These are phyloP conservation scores for Thuja plicata DNA, from an alignment of 83 land plant species.

Conservation along the genomic window DNA sequence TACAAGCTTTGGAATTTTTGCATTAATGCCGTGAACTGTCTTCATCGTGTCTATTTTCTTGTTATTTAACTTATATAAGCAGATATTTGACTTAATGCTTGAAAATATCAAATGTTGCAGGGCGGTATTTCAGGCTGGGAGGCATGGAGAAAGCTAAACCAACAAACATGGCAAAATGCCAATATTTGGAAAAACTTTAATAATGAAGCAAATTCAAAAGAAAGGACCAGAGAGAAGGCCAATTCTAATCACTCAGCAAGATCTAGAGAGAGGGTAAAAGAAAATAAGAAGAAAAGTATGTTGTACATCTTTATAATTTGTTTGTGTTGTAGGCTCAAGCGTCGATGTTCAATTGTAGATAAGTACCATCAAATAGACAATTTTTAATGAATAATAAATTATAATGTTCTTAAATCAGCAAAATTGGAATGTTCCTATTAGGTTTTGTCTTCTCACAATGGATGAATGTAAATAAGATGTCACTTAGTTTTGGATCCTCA, in stretches of 20 bases:
- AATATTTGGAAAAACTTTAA: not conserved
- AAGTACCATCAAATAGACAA: not conserved
- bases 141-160: constrained; percentile 4
- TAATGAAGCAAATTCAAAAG: not conserved
- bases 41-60: not conserved
- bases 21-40: not conserved
- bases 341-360: not conserved
- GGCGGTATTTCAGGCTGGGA: not conserved
- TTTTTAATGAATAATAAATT: not conserved
- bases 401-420: not conserved
- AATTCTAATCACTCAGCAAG: not conserved
- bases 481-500: not conserved
- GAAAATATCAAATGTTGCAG: not conserved
- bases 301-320: not conserved
- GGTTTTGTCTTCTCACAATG: not conserved
- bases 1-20: not conserved
- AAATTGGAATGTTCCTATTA: not conserved
- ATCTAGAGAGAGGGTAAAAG: constrained; percentile 9
- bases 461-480: not conserved
- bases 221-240: not conserved
- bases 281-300: not conserved
- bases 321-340: not conserved
- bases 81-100: not conserved
- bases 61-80: not conserved
- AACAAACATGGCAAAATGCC: not conserved